These are phyloP conservation scores for Lasiodiplodia hormozganensis DNA, from an alignment of 2,329 filamentous ascomycete genomes.

Conservation along the genomic window DNA sequence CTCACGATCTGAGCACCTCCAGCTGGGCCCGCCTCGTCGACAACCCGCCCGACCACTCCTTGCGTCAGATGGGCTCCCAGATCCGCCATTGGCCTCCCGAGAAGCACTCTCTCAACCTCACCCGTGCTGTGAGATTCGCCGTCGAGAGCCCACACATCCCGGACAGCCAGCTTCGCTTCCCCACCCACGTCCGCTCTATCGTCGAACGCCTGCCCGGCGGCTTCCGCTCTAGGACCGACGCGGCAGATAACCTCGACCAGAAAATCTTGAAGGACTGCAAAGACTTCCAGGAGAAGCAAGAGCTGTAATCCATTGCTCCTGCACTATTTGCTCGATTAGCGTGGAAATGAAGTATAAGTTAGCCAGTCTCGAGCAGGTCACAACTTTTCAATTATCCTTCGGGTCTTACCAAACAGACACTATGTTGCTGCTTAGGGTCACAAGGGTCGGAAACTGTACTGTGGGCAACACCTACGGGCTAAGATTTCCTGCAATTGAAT, in stretches of 20 bases:
- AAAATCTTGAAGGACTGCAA: not conserved
- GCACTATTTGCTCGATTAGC: too few relatives aligned
- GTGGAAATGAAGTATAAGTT: too few relatives aligned
- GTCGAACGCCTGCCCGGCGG: not conserved
- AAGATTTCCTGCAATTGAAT: too few relatives aligned
- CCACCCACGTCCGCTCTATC: conserved; percentile 3
- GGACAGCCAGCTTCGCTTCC: not conserved
- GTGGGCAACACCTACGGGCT: too few relatives aligned
- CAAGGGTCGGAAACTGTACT: too few relatives aligned
- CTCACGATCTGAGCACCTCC: conserved; percentile 2
- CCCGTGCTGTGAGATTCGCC: conserved; percentile 14
- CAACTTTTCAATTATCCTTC: too few relatives aligned
- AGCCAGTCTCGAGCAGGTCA: too few relatives aligned
- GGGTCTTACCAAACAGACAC: too few relatives aligned
- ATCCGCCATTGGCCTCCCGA: conserved; percentile 10
- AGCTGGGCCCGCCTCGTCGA: not conserved
- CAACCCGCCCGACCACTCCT: not conserved
- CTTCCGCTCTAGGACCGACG: conserved; percentile 6
- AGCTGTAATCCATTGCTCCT: not conserved
- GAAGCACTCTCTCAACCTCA: conserved; percentile 8
- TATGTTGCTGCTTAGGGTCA: too few relatives aligned
- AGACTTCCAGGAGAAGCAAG: not conserved
- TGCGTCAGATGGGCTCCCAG: not conserved
- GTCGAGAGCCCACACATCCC: conserved; percentile 2
- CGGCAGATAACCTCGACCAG: not conserved